Conservation (phyloP, 768 basidiomycete species). For the Mycena epipterygia region DNA sequence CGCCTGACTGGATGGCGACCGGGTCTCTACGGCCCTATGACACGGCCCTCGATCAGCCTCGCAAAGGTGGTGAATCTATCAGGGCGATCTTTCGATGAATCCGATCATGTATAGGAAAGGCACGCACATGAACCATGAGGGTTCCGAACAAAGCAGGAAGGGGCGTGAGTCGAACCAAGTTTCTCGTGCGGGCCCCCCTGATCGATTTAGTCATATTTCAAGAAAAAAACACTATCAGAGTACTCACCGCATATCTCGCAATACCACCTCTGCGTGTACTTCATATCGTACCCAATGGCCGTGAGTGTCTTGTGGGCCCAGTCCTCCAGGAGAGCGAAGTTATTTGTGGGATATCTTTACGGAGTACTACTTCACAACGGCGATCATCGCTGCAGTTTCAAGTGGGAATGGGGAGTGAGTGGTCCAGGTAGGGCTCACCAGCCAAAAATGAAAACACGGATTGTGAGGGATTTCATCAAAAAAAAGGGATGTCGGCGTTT, state of each 20-base stretch:
- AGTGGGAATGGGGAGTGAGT: neutral
- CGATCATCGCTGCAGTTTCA: conserved; percentile 1
- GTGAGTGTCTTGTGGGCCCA: conserved; percentile 30
- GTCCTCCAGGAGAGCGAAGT: conserved; percentile 25
- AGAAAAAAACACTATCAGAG: neutral
- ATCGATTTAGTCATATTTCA: neutral
- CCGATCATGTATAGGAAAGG: neutral
- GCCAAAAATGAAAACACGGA: conserved; percentile 26
- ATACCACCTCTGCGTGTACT: conserved; percentile 32
- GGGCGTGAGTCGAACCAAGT: conserved; percentile 28
- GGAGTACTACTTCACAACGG: conserved; percentile 26
- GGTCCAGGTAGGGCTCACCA: neutral
- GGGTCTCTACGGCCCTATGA: conserved; percentile 20
- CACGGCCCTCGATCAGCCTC: conserved; percentile 30
- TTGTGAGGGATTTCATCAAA: conserved; percentile 25
- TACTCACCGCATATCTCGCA: conserved; percentile 32
- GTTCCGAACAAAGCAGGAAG: conserved; percentile 6
- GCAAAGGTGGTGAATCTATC: conserved; percentile 32
- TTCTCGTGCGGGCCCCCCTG: conserved; percentile 29
- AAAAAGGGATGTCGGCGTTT: no score
- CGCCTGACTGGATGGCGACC: conserved; percentile 10
- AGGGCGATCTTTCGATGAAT: rapidly evolving
- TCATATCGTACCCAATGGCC: conserved; percentile 31
- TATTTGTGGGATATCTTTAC: conserved; percentile 27
- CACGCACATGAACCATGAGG: conserved; percentile 20